Evolutionary conservation across 768 basidiomycete genomes (phyloP).

Genomic region (Tulasnella sp.): DNA sequence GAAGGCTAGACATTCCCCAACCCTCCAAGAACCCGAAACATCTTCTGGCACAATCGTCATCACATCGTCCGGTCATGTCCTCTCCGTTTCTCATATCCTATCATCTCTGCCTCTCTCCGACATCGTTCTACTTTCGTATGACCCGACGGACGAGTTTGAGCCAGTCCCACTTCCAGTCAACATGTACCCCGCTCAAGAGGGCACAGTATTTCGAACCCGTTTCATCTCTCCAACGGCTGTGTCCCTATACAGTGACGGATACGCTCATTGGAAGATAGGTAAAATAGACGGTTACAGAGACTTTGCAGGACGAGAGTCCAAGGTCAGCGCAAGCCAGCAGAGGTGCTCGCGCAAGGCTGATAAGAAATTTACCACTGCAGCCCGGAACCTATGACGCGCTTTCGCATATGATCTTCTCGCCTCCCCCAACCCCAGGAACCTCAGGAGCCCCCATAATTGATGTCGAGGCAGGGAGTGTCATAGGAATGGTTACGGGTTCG

Average conservation of each 20-base stretch:
- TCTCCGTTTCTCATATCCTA: slow-evolving; percentile 40
- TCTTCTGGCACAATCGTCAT: slow-evolving; percentile 31
- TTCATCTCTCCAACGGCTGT: slow-evolving; percentile 41
- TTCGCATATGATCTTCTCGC: slow-evolving; percentile 47
- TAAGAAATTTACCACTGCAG: slow-evolving; percentile 29
- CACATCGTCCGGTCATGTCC: slow-evolving; percentile 25
- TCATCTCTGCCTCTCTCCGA: slow-evolving; percentile 56
- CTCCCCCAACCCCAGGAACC: slow-evolving; percentile 53
- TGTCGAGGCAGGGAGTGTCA: slow-evolving; percentile 51
- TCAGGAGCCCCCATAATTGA: slow-evolving; percentile 65
- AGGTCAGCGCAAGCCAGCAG: slow-evolving; percentile 33
- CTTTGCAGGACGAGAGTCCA: slow-evolving; percentile 48
- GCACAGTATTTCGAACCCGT: slow-evolving; percentile 45
- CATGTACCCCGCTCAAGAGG: slow-evolving; percentile 49
- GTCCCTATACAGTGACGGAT: slow-evolving; percentile 38
- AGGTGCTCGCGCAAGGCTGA: background rate
- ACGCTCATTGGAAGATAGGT: slow-evolving; percentile 44
- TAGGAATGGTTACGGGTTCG: slow-evolving; percentile 56
- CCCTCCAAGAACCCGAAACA: slow-evolving; percentile 32
- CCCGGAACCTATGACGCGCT: slow-evolving; percentile 64
- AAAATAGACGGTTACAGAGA: slow-evolving; percentile 52
- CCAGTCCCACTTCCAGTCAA: slow-evolving; percentile 48
- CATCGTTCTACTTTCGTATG: slow-evolving; percentile 39
- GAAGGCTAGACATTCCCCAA: slow-evolving; percentile 32
- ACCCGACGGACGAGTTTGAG: slow-evolving; percentile 16